Conservation (phyloP, 805 yeast species). For the Candida easanensis region DNA sequence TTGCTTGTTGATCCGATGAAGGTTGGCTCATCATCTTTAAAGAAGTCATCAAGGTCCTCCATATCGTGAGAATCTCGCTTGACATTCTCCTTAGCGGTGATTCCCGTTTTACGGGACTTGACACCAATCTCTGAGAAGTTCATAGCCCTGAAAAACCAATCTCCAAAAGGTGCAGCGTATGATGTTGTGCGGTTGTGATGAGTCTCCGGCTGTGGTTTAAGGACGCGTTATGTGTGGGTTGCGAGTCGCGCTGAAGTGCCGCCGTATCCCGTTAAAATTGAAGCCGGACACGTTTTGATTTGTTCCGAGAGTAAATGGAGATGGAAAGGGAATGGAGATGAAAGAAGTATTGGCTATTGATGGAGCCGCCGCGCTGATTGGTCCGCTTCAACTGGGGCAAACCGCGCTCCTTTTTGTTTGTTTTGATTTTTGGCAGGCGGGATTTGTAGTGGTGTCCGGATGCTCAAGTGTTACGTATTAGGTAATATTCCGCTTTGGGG, state of each 20-base stretch:
- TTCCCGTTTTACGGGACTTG: constrained; percentile 65
- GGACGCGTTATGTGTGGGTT: too few species aligned
- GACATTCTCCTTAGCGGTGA: constrained; percentile 44
- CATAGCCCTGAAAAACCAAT: constrained; percentile 20
- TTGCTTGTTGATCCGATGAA: constrained; percentile 1
- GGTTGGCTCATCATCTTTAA: constrained; percentile 38
- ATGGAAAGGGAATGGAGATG: too few species aligned
- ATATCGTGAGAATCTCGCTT: constrained; percentile 56
- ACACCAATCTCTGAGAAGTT: constrained; percentile 50
- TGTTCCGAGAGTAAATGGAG: too few species aligned
- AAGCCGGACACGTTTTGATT: too few species aligned
- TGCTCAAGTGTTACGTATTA: too few species aligned
- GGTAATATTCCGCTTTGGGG: too few species aligned
- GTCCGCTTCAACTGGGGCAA: too few species aligned
- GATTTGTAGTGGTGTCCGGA: constrained; percentile 2
- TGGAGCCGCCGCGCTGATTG: too few species aligned
- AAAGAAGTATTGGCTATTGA: too few species aligned
- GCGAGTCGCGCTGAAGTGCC: too few species aligned
- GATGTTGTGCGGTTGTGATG: background rate
- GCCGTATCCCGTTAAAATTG: too few species aligned
- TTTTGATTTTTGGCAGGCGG: background rate
- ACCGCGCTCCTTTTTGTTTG: background rate
- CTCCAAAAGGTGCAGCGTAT: too few species aligned
- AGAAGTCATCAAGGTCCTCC: constrained; percentile 71
- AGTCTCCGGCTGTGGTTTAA: background rate